Base-by-base conservation (phyloP, 768 basidiomycete genomes). In the Boletus edulis region DNA sequence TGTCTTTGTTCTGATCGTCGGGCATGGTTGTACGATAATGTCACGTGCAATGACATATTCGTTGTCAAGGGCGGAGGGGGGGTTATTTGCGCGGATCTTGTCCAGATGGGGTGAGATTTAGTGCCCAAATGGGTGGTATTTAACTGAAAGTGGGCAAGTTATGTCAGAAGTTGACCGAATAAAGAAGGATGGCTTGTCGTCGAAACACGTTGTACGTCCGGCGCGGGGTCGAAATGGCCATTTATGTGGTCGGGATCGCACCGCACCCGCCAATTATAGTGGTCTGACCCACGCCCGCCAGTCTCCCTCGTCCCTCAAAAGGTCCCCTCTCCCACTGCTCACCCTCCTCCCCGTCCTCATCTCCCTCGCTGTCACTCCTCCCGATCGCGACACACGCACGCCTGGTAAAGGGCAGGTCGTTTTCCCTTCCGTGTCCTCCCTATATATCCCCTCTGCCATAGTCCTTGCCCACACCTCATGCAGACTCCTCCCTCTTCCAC, bases 201-300 rank as follows among this genome's bases (percentile, higher is more conserved):
- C 81, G 83, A 80, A 85, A 85, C 85, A 87, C 85, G 85, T 87
- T 86, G 83, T 79, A 81, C 79, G 81, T 81, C 75, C 77, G 76
- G 84, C 85, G 64, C 64, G 80, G 82, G 81, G 78, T 77, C 69
- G 67, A 73, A 77, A 76, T 74, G 76, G 76, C 78, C 76, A 66
- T 67, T 70, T 74, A 76, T 75, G 75, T 77, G 74, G 76, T 78
- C 75, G 74, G 77, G 72, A 72, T 76, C 72, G 77, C 77, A 75
- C 77, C 75, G 77, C 75, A 73, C 77, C 76, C 77, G 76, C 77
- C 78, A 76, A 71, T 73, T 77, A 70, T 73, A 72, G 71, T 64
- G 65, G 73, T 71, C 75, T 71, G 67, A 70, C 76, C 69, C 71
- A 75, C 75, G 73, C 71, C 66, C 72, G 67, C 69, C 69, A 24